phyloP scores from a whole-genome alignment of 768 basidiomycete species.

The Chiua virens region DNA sequence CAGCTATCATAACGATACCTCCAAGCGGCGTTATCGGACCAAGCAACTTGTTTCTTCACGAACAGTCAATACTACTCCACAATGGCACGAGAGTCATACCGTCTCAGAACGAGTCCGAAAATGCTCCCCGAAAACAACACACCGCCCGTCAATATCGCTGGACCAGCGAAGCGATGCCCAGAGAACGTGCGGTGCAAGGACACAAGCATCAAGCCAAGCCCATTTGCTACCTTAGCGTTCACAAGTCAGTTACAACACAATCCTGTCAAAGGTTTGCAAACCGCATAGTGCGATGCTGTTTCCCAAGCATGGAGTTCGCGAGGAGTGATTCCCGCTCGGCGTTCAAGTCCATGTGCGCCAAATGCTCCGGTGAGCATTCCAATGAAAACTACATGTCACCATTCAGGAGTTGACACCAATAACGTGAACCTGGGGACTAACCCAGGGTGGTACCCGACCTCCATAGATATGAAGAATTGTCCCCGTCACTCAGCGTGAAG shows the following conservation, averaged over 20 bases:
- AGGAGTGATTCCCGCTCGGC: constrained; percentile 44
- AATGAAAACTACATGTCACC: constrained; percentile 31
- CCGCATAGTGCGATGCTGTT: constrained; percentile 63
- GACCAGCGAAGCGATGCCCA: constrained; percentile 61
- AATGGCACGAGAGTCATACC: constrained; percentile 29
- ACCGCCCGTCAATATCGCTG: constrained; percentile 59
- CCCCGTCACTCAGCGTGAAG: constrained; percentile 4
- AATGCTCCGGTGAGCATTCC: constrained; percentile 68
- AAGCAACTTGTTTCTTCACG: constrained; percentile 44
- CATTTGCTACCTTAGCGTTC: constrained; percentile 58
- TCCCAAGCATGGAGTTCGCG: constrained; percentile 60
- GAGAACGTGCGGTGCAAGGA: constrained; percentile 65
- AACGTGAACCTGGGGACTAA: constrained; percentile 18
- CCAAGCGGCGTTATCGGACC: constrained; percentile 72
- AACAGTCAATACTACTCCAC: constrained; percentile 1
- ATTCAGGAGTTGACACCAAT: neutral
- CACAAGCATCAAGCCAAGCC: constrained; percentile 60
- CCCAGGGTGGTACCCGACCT: constrained; percentile 44
- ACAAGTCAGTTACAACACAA: constrained; percentile 8
- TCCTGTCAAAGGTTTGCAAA: constrained; percentile 31
- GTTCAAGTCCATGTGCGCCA: constrained; percentile 62
- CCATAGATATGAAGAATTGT: constrained; percentile 36
- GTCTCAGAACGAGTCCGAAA: constrained; percentile 50
- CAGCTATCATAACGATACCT: constrained; percentile 62
- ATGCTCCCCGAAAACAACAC: constrained; percentile 66